Evolutionary conservation across 495 filamentous ascomycete genomes (phyloP).

Genomic region (Cairneyella variabilis): DNA sequence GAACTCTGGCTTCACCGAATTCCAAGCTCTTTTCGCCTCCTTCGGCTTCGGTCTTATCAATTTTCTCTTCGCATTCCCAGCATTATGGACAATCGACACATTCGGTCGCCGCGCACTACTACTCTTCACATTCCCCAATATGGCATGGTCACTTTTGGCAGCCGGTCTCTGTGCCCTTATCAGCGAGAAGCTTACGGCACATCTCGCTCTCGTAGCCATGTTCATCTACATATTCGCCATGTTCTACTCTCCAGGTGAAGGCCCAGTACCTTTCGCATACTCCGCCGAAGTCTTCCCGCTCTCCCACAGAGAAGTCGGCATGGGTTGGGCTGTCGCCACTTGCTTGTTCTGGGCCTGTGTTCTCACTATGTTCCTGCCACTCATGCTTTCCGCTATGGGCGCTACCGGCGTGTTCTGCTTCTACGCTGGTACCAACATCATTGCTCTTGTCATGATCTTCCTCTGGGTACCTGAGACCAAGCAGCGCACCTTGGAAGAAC

Average conservation of each 20-base stretch:
- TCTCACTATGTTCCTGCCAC: constrained; percentile 62
- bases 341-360: constrained; percentile 65
- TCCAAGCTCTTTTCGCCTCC: constrained; percentile 48
- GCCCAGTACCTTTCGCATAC: constrained; percentile 80
- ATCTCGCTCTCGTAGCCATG: constrained; percentile 60
- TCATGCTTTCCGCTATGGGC: constrained; percentile 43
- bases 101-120: constrained; percentile 74
- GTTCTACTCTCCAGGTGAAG: constrained; percentile 76
- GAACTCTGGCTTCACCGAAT: constrained; percentile 54
- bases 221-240: constrained; percentile 70
- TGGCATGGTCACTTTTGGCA: constrained; percentile 73
- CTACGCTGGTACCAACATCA: constrained; percentile 61
- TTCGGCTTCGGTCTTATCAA: constrained; percentile 75
- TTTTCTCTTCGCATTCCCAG: constrained; percentile 77
- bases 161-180: constrained; percentile 71
- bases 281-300: constrained; percentile 76
- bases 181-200: constrained; percentile 40
- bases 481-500: constrained; percentile 68
- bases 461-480: constrained; percentile 66
- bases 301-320: constrained; percentile 71
- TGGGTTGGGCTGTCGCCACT: constrained; percentile 69
- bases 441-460: constrained; percentile 64
- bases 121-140: constrained; percentile 81
- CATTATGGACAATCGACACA: constrained; percentile 81
- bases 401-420: constrained; percentile 62